These are phyloP conservation scores for Oryza punctata DNA, from an alignment of 176 grass and related monocot genomes.

Conservation along the genomic window DNA sequence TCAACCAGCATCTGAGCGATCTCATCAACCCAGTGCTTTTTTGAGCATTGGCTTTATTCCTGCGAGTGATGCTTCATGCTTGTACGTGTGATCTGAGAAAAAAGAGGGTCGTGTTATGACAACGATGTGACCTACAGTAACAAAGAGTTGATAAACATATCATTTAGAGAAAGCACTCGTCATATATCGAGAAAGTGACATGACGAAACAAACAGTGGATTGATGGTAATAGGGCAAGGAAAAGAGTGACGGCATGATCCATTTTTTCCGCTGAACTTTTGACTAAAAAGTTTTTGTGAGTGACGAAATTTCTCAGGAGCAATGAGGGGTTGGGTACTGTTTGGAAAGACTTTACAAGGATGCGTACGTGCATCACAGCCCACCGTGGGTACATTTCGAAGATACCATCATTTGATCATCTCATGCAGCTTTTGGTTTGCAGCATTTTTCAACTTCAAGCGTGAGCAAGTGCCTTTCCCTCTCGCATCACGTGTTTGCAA, in stretches of 20 bases:
- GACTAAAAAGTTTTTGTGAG: conserved; percentile 28
- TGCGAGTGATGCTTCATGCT: neutral
- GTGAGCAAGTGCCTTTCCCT: conserved; percentile 35
- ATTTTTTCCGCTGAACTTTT: conserved; percentile 43
- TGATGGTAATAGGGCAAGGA: neutral
- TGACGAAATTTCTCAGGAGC: neutral
- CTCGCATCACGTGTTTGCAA: conserved; percentile 22
- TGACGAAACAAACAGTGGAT: conserved; percentile 16
- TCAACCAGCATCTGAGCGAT: neutral
- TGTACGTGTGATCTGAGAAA: neutral
- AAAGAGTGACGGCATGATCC: conserved; percentile 48
- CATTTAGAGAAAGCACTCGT: neutral
- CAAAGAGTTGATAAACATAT: neutral
- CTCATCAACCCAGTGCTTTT: neutral
- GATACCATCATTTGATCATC: conserved; percentile 36
- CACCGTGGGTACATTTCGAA: conserved; percentile 13
- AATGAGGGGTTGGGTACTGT: conserved; percentile 12
- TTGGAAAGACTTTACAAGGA: conserved; percentile 15
- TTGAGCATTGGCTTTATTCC: neutral
- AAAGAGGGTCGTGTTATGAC: neutral
- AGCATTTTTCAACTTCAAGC: conserved; percentile 42
- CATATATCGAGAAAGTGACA: conserved; percentile 33
- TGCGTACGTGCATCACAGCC: conserved; percentile 18
- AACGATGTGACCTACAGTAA: neutral
- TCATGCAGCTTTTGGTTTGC: conserved; percentile 1